phyloP scores from a whole-genome alignment of 139 green algal genomes.

The Tetradesmus obliquus region DNA sequence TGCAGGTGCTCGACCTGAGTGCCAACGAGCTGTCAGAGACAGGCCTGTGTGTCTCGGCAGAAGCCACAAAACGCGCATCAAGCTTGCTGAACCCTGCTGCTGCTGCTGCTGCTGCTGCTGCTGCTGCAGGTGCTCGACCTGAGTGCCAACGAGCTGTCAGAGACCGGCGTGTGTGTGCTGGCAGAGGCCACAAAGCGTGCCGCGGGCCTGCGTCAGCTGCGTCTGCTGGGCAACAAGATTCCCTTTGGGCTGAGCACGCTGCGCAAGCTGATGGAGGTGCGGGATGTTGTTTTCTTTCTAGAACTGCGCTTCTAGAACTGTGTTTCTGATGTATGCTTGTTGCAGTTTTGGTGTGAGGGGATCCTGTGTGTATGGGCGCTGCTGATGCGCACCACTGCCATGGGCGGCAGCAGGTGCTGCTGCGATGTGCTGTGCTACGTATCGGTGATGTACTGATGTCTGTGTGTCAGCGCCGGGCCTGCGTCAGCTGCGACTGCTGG shows the following conservation, averaged over 20 bases:
- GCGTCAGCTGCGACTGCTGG: conserved; percentile 29
- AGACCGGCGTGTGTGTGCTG: conserved; percentile 23
- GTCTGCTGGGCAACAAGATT: conserved; percentile 47
- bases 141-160: conserved; percentile 42
- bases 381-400: neutral
- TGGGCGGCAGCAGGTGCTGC: too few species aligned
- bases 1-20: conserved; percentile 24
- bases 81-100: neutral
- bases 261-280: conserved; percentile 37
- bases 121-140: conserved; percentile 44
- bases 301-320: neutral
- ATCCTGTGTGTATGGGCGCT: neutral
- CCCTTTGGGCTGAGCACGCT: conserved; percentile 43
- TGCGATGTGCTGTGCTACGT: neutral
- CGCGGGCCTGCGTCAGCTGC: conserved; percentile 23
- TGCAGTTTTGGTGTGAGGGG: neutral
- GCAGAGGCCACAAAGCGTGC: conserved; percentile 31
- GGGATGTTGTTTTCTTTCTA: neutral
- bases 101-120: neutral
- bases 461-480: conserved; percentile 11
- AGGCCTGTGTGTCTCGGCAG: neutral
- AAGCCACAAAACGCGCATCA: neutral
- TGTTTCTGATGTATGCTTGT: neutral
- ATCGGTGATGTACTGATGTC: neutral
- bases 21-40: neutral